A percentile compares a stretch with the other conserved stretches of the same genome.
Conservation (phyloP, 2,329 filamentous ascomycete genomes). For the Pseudogymnoascus sp. region DNA sequence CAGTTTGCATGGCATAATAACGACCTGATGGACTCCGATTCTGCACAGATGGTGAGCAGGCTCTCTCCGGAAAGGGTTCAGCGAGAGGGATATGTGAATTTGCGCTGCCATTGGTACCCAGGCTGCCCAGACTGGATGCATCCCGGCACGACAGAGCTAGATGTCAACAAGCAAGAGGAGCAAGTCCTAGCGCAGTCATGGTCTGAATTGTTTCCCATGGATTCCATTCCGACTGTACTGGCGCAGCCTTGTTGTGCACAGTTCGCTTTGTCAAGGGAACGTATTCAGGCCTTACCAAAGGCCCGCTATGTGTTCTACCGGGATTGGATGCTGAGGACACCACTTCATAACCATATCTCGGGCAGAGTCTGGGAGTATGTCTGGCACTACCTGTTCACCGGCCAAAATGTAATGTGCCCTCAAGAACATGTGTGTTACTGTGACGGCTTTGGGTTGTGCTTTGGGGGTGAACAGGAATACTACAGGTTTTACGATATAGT, state of each 20-base stretch:
- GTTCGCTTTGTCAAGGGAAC: conserved; percentile 49
- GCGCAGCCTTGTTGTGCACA: conserved; percentile 55
- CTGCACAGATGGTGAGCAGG: conserved; percentile 20
- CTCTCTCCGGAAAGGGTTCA: conserved; percentile 31
- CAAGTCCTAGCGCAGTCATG: conserved; percentile 37
- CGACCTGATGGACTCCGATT: conserved; percentile 20
- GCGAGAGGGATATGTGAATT: conserved; percentile 49
- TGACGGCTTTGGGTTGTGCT: conserved; percentile 28
- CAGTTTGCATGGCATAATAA: conserved; percentile 33
- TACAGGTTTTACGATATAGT: conserved; percentile 18
- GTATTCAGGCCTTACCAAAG: conserved; percentile 38
- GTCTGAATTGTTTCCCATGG: conserved; percentile 38
- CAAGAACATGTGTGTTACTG: conserved; percentile 26
- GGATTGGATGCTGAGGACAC: conserved; percentile 49
- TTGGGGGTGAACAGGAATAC: conserved; percentile 25
- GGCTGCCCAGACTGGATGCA: conserved; percentile 53
- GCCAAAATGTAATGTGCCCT: conserved; percentile 23
- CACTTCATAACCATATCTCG: conserved; percentile 43
- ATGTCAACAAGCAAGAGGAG: conserved; percentile 39
- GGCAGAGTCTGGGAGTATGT: conserved; percentile 55
- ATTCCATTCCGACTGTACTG: conserved; percentile 39
- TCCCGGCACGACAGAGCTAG: conserved; percentile 32
- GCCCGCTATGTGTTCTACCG: conserved; percentile 48
- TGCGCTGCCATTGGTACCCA: conserved; percentile 48
- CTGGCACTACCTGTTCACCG: conserved; percentile 41